These are phyloP conservation scores for Punica granatum DNA, from an alignment of 345 rosid species.

Conservation along the genomic window DNA sequence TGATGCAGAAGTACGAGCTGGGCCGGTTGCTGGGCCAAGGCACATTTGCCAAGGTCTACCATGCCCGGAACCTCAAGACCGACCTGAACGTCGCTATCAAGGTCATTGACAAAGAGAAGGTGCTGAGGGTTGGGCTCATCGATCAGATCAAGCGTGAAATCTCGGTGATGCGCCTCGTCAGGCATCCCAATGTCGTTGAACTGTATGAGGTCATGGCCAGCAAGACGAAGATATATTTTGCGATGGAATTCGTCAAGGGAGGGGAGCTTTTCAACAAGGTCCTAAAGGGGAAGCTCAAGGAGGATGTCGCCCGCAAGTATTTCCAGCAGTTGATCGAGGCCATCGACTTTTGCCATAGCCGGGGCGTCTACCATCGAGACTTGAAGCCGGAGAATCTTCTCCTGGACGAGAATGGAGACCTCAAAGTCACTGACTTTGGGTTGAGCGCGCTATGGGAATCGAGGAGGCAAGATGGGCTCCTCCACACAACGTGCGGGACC, in stretches of 20 bases:
- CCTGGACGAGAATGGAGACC: constrained; percentile 57
- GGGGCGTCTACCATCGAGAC: constrained; percentile 83
- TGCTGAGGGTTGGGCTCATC: constrained; percentile 46
- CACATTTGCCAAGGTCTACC: constrained; percentile 84
- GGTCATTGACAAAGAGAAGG: constrained; percentile 63
- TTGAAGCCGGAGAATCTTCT: constrained; percentile 85
- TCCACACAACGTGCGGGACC: constrained; percentile 89
- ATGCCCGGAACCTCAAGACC: constrained; percentile 45
- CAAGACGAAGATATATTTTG: constrained; percentile 71
- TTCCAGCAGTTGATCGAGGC: constrained; percentile 74
- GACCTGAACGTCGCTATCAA: constrained; percentile 71
- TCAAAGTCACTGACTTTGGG: constrained; percentile 77
- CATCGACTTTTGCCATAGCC: constrained; percentile 74
- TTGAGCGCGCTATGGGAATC: constrained; percentile 57
- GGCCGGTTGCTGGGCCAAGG: constrained; percentile 80
- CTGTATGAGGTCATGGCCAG: constrained; percentile 91
- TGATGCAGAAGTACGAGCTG: constrained; percentile 66
- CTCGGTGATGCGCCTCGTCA: constrained; percentile 71
- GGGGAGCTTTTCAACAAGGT: constrained; percentile 80
- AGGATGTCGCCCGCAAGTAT: constrained; percentile 54
- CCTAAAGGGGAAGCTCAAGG: constrained; percentile 65
- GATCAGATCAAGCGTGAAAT: constrained; percentile 87
- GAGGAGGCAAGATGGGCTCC: constrained; percentile 57
- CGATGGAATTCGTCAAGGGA: constrained; percentile 64
- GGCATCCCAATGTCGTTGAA: constrained; percentile 65